These are phyloP conservation scores for Picea glauca DNA, from an alignment of 75 land plant species.

Conservation along the genomic window DNA sequence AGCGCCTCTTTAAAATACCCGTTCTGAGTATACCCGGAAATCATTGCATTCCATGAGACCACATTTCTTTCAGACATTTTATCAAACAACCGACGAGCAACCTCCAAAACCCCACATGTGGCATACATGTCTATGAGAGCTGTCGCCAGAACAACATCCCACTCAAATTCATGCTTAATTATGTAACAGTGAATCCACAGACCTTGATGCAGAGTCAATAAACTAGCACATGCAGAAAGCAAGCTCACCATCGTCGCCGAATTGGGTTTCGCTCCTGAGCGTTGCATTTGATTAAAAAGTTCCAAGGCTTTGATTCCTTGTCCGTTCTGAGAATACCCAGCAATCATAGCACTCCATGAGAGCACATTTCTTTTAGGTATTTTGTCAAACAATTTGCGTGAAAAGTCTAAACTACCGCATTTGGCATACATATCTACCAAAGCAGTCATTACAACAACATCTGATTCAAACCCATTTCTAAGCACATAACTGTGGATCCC, in stretches of 20 bases:
- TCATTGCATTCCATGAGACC: constrained; percentile 53
- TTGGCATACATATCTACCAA: constrained; percentile 24
- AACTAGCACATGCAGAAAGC: constrained; percentile 53
- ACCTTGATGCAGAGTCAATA: constrained; percentile 32
- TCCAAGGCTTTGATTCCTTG: constrained; percentile 32
- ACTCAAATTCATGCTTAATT: constrained; percentile 27
- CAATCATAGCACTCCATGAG: constrained; percentile 29
- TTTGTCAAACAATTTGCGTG: constrained; percentile 13
- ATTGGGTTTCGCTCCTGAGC: constrained; percentile 22
- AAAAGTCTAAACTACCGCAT: constrained; percentile 22
- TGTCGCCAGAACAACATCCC: constrained; percentile 56
- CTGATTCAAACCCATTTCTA: not conserved
- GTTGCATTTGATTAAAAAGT: constrained; percentile 41
- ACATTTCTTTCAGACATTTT: constrained; percentile 43
- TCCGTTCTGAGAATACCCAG: constrained; percentile 41
- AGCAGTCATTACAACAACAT: constrained; percentile 10
- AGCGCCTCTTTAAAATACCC: constrained; percentile 31
- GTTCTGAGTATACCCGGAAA: constrained; percentile 29
- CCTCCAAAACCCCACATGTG: constrained; percentile 18
- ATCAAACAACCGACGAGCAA: constrained; percentile 39
- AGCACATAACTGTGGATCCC: constrained; percentile 18
- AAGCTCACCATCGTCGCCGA: constrained; percentile 45
- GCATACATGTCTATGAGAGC: constrained; percentile 56
- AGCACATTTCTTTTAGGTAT: constrained; percentile 7
- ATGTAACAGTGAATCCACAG: constrained; percentile 45